Conservation (phyloP, 2,329 filamentous ascomycete species). For the Diaporthe vexans region DNA sequence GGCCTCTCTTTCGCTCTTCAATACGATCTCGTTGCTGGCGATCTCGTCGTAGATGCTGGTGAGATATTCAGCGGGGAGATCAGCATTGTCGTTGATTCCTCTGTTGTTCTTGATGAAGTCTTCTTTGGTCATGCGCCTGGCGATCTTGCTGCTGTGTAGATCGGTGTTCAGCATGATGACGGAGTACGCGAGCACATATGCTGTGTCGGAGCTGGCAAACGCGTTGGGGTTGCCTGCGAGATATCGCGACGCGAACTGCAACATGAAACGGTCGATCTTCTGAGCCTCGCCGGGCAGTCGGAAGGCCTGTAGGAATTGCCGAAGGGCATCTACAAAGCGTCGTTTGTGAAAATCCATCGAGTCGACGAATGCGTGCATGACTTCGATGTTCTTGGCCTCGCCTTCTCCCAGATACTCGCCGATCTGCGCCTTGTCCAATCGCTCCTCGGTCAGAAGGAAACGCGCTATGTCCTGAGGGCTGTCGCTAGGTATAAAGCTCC, state of each 20-base stretch:
- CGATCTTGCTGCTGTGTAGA: conserved; percentile 89
- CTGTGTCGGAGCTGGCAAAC: conserved; percentile 97
- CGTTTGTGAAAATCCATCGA: conserved; percentile 93
- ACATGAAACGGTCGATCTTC: conserved; percentile 99
- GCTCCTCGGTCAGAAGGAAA: conserved; percentile 86
- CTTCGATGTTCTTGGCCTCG: conserved; percentile 92
- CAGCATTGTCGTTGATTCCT: conserved; percentile 96
- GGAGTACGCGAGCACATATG: conserved; percentile 95
- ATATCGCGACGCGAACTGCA: conserved; percentile 98
- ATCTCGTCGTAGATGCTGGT: conserved; percentile 94
- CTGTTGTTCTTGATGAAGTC: conserved; percentile 99
- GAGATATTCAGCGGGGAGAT: conserved; percentile 94
- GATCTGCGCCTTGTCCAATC: conserved; percentile 90
- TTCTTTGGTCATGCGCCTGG: conserved; percentile 89
- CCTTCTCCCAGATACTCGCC: conserved; percentile 96
- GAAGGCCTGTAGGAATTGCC: conserved; percentile 94
- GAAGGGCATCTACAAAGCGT: conserved; percentile 91
- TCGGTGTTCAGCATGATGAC: conserved; percentile 98
- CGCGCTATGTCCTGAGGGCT: conserved; percentile 84
- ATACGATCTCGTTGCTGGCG: conserved; percentile 88
- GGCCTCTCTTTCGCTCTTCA: conserved; percentile 91
- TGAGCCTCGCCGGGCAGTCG: conserved; percentile 95
- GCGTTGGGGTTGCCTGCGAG: conserved; percentile 95
- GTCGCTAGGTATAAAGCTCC: conserved; percentile 88
- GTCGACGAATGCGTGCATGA: conserved; percentile 99